A percentile compares a stretch with the other conserved stretches of the same genome.
phyloP scores from a whole-genome alignment of 306 rosid species.

The cucumber (Cucumis sativus) region DNA sequence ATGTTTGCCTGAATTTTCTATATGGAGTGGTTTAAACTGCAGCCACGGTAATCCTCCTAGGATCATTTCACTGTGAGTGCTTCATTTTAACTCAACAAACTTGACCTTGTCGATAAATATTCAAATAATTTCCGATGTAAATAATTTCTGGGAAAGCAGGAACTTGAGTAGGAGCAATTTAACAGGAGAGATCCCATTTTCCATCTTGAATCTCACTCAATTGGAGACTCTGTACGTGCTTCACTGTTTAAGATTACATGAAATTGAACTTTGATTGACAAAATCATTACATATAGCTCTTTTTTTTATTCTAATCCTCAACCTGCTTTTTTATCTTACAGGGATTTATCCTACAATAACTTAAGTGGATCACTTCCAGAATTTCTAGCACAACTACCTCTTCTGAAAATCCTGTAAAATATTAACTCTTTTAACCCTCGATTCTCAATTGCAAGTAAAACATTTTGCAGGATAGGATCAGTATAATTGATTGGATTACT shows the following conservation, averaged over 20 bases:
- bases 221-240: constrained; percentile 30
- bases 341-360: constrained; percentile 35
- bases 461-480: not conserved
- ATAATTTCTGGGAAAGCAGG: not conserved
- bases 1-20: not conserved
- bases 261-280: not conserved
- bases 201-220: constrained; percentile 24
- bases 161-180: constrained; percentile 14
- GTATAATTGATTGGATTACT: not conserved
- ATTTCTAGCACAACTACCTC: constrained; percentile 10
- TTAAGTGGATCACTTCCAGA: constrained; percentile 23
- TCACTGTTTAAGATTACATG: not conserved
- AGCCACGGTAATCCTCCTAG: constrained; percentile 12
- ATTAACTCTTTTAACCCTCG: not conserved
- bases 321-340: not conserved
- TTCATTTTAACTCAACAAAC: not conserved
- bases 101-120: not conserved
- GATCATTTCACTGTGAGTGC: constrained; percentile 29
- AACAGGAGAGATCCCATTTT: constrained; percentile 16
- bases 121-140: not conserved
- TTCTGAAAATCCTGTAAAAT: constrained; percentile 22
- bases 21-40: constrained; percentile 19
- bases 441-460: not conserved
- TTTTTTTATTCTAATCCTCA: not conserved
- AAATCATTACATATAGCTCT: not conserved